phyloP scores from a whole-genome alignment of 83 land plant species.

The Diphasiastrum complanatum region DNA sequence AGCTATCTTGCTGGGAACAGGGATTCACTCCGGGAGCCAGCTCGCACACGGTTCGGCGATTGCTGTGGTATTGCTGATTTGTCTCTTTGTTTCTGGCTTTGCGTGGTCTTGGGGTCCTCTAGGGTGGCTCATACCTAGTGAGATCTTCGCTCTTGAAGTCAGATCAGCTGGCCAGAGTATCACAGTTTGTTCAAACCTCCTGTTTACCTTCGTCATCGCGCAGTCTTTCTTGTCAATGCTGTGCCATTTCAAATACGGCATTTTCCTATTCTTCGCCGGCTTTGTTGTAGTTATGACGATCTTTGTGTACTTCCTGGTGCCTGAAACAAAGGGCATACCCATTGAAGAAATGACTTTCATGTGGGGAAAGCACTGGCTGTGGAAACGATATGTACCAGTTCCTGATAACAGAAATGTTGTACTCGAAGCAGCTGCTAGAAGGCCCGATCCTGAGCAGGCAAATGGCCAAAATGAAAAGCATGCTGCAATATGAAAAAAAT shows the following conservation, averaged over 20 bases:
- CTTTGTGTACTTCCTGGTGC: neutral
- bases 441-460: too few relatives aligned
- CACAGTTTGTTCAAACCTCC: too few relatives aligned
- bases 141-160: too few relatives aligned
- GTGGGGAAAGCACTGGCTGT: slow-evolving; percentile 27
- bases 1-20: slow-evolving; percentile 14
- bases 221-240: slow-evolving; percentile 8
- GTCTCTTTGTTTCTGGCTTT: slow-evolving; percentile 25
- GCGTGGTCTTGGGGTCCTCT: slow-evolving; percentile 36
- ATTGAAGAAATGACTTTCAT: slow-evolving; percentile 2
- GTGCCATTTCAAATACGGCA: slow-evolving; percentile 4
- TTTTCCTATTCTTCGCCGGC: slow-evolving; percentile 1
- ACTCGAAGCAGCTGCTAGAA: too few relatives aligned
- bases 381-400: slow-evolving; percentile 19
- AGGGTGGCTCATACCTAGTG: too few relatives aligned
- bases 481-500: too few relatives aligned
- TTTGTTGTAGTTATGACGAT: slow-evolving; percentile 3
- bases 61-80: slow-evolving; percentile 16
- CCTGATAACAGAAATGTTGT: too few relatives aligned
- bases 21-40: neutral
- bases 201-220: neutral
- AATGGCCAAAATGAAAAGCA: too few relatives aligned
- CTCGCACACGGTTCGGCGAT: neutral
- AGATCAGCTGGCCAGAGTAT: too few relatives aligned
- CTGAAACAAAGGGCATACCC: slow-evolving; percentile 5